Base-by-base conservation (phyloP, 2,329 filamentous ascomycete species). In the Neonectria sp. region DNA sequence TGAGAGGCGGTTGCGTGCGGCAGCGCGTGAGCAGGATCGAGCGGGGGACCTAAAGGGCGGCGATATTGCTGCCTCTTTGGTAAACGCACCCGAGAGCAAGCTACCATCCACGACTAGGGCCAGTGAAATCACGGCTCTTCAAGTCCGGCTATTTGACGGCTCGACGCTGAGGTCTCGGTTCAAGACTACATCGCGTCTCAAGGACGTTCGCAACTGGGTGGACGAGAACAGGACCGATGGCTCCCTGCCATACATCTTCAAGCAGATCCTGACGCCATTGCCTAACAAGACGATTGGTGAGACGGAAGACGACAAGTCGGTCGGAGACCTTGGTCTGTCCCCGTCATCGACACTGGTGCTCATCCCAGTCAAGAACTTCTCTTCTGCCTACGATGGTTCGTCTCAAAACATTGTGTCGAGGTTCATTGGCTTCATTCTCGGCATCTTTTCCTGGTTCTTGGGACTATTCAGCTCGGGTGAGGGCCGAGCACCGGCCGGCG, bases 331-430 rank as follows among this genome's bases (percentile, higher is more conserved):
- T 8, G 93, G 91, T 1, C 84, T 97, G 0, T 86, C 90, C 0
- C 95, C 95, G 0, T 95, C 90, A 6, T 93, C 94, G 1, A 98
- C 94, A 0, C 84, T 98, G 3, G 90, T 98, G 11, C 88, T 98
- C 53, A 87, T 95, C 1, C 94, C 94, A 0, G 88, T 94, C 2
- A 85, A 86, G 40, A 81, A 78, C 21, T 83, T 80, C 62, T 76
- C 82, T 0, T 74, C 78, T 1, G 86, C 86, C 0, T 88, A 86
- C 67, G 74, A 73, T 17, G 75, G 70, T 0, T 63, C 65, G 6
- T 83, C 67, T 2, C 69, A 71, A 24, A 73, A 71, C 8, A 35
- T 79, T 29, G 57, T 81, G 6, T 75, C 76, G 48, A 73, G 73
- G 45, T 55, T 82, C 11, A 59, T 83, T n/a, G 68, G 60, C 1